Evolutionary conservation across 129 eudicot species (phyloP).

Genomic region (Lactuca sativa): DNA sequence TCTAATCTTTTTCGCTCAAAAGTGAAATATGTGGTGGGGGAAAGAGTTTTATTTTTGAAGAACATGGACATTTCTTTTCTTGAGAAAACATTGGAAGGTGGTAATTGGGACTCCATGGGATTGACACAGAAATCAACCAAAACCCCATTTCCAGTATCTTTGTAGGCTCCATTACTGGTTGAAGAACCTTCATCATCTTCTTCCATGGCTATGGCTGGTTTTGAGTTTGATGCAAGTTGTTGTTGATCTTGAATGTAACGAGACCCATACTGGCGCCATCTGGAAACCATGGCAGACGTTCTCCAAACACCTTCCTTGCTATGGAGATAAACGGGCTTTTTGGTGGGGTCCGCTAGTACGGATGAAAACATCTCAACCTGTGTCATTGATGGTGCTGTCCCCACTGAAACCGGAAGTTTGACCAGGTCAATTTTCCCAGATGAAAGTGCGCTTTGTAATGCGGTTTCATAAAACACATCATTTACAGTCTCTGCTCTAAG

Average conservation of each 20-base stretch:
- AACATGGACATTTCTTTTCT: constrained; percentile 75
- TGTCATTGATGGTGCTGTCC: constrained; percentile 70
- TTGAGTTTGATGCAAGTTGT: constrained; percentile 20
- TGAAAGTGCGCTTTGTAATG: constrained; percentile 55
- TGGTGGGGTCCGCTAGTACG: constrained; percentile 57
- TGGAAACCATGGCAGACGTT: constrained; percentile 83
- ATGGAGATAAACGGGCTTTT: constrained; percentile 72
- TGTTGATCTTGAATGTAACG: constrained; percentile 36
- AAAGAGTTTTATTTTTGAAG: constrained; percentile 47
- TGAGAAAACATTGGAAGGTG: constrained; percentile 76
- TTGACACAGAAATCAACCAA: constrained; percentile 40
- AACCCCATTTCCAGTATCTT: constrained; percentile 17
- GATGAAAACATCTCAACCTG: constrained; percentile 81
- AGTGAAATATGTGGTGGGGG: constrained; percentile 61
- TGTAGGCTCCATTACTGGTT: constrained; percentile 37
- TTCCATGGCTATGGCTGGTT: constrained; percentile 26
- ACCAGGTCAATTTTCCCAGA: constrained; percentile 66
- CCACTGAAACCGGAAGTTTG: constrained; percentile 82
- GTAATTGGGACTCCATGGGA: constrained; percentile 72
- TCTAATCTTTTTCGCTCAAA: constrained; percentile 55
- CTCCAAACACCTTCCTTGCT: constrained; percentile 95
- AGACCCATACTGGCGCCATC: constrained; percentile 78
- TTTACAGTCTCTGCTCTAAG: constrained; percentile 89
- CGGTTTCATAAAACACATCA: constrained; percentile 66
- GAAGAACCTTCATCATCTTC: constrained; percentile 30